Evolutionary conservation across 2,329 filamentous ascomycete species (phyloP), one percentile per base, ranked within the genome.

Genomic region (Monosporascus sp.): DNA sequence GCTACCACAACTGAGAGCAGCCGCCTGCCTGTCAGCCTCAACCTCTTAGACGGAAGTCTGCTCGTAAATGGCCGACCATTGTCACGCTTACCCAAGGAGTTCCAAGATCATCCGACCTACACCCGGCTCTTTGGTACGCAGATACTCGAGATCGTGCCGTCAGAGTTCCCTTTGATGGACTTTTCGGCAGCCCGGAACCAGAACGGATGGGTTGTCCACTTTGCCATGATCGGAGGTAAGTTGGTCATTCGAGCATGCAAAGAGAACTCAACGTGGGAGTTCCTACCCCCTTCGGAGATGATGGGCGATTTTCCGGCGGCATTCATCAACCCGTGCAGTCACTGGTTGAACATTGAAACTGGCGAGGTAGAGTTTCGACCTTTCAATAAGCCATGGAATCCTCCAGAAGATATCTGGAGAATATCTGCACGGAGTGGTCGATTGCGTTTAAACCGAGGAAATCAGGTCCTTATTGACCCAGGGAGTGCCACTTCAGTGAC

Each of bases 321-420:
- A 5, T 38, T 50, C 37, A 50, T 50, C 48, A 40, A 40, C 15
- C 48, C 48, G 8, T 50, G 18, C 37, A 50, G 48, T 35, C 48
- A 50, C 35, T 50, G 48, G 48, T 26, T 50, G 7, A 24, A 50
- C 1, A 28, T 50, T 17, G 5, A 14, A 17, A 50, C 9, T 14
- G 22, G 37, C 8, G 14, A 50, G 35, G 14, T 50, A 17, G 48
- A 50, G n/a, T 50, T 50, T 41, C 48, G 48, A 18, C 26, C 17
- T 24, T 37, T 50, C 20, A 15, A 40, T 28, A 17, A 50, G n/a
- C 48, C 48, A n/a, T 50, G 48, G 48, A 31, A 22, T 3, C 43
- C 37, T 43, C 2, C 2, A 22, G 48, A 5, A 1, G 37, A 50
- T n/a, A 17, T 41, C 37, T 50, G 48, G 48, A 22, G 48, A 20